Percentiles rank a stretch among this genome's conserved stretches.
These are phyloP conservation scores for Cyberlindnera saturnus DNA, from an alignment of 805 yeast genomes.

Conservation along the genomic window DNA sequence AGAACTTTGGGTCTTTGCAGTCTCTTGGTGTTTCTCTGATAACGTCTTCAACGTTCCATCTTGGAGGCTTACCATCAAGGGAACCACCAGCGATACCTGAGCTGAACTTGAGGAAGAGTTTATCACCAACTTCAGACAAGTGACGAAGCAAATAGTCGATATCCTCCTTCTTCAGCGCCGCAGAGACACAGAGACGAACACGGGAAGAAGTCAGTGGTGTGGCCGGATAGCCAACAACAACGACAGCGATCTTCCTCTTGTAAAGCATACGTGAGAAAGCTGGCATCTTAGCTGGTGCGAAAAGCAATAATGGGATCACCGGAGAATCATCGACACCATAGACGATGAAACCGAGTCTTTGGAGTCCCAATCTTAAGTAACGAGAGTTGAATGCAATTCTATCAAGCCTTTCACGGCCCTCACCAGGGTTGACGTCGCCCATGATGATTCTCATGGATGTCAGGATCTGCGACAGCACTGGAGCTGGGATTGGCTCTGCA, in stretches of 20 bases:
- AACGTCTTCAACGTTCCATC: constrained; percentile 77
- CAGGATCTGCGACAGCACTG: constrained; percentile 82
- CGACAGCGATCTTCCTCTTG: constrained; percentile 81
- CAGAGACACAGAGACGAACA: constrained; percentile 86
- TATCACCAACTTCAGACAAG: constrained; percentile 74
- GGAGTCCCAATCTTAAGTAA: constrained; percentile 83
- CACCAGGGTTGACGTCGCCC: constrained; percentile 85
- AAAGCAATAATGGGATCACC: constrained; percentile 82
- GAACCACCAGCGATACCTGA: constrained; percentile 68
- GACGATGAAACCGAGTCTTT: constrained; percentile 88
- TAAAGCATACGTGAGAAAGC: constrained; percentile 80
- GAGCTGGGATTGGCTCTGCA: constrained; percentile 86
- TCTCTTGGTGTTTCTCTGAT: constrained; percentile 68
- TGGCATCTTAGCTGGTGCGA: constrained; percentile 92
- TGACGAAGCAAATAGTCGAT: constrained; percentile 71
- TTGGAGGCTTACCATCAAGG: constrained; percentile 57
- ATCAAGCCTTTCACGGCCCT: constrained; percentile 84
- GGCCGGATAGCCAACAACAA: constrained; percentile 96
- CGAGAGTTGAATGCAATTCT: constrained; percentile 95
- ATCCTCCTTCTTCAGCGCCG: constrained; percentile 91
- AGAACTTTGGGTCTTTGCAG: constrained; percentile 35
- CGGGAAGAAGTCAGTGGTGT: constrained; percentile 88
- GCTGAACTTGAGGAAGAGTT: constrained; percentile 65
- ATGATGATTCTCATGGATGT: constrained; percentile 72
- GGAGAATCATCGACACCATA: constrained; percentile 97